These are phyloP conservation scores for Aspergillus oerlinghausenensis DNA, from an alignment of 2,329 filamentous ascomycete species.

Conservation along the genomic window DNA sequence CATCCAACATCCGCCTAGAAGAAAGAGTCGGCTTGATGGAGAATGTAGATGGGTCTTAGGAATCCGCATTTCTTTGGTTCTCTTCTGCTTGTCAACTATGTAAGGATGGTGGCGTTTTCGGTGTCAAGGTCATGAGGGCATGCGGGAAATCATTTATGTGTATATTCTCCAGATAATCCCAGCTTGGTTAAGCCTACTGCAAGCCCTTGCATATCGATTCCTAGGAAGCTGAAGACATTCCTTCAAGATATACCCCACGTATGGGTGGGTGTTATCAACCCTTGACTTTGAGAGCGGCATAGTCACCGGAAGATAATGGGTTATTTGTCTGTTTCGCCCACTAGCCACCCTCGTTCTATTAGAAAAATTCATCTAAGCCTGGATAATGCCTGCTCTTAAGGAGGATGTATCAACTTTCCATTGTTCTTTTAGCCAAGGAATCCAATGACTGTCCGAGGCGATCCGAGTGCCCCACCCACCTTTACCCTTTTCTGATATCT, in stretches of 20 bases:
- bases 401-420: not conserved
- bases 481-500: not conserved
- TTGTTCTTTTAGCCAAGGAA: not conserved
- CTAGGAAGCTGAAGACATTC: not conserved
- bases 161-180: not conserved
- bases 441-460: not conserved
- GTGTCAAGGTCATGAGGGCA: not conserved
- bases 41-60: not conserved
- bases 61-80: not conserved
- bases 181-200: not conserved
- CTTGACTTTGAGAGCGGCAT: not conserved
- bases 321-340: not conserved
- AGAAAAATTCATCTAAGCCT: not conserved
- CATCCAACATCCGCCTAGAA: not conserved
- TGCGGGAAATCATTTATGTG: not conserved
- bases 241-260: not conserved
- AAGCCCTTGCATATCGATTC: not conserved
- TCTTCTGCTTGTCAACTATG: not conserved
- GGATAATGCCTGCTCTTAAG: not conserved
- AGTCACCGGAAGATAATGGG: not conserved
- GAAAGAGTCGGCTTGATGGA: not conserved
- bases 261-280: not conserved
- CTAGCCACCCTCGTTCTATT: not conserved
- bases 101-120: not conserved
- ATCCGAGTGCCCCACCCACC: not conserved